These are phyloP conservation scores for Aureobasidium sp. DNA, from an alignment of 2,329 filamentous ascomycete species.

Conservation along the genomic window DNA sequence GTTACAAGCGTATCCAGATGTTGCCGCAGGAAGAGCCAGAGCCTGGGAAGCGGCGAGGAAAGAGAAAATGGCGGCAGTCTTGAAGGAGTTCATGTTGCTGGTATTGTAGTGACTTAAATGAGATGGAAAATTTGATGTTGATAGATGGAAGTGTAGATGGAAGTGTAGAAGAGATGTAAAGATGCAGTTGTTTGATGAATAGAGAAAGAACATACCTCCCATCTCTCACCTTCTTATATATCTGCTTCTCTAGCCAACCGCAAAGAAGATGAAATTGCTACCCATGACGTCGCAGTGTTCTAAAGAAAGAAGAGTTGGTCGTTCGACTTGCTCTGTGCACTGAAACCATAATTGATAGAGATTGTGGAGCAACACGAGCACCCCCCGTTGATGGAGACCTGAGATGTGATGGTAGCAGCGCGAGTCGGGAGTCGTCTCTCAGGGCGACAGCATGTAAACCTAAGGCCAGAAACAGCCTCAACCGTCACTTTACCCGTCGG, in stretches of 20 bases:
- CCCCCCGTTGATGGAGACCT: background rate
- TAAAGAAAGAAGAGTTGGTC: conserved; percentile 12
- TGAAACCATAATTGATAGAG: background rate
- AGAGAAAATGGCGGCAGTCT: conserved; percentile 3
- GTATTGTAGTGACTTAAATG: background rate
- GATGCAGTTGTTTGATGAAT: background rate
- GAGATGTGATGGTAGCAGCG: conserved; percentile 1
- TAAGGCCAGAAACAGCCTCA: background rate
- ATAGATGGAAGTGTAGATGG: background rate
- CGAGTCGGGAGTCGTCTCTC: background rate
- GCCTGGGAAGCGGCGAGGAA: conserved; percentile 15
- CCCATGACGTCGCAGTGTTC: conserved; percentile 6
- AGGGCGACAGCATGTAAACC: background rate
- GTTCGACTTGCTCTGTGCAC: background rate
- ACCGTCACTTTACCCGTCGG: background rate
- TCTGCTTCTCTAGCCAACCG: background rate
- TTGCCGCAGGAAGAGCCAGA: background rate
- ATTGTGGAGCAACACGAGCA: conserved; percentile 6
- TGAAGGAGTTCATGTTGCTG: conserved; percentile 14
- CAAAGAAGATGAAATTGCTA: background rate
- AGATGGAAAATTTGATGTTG: background rate
- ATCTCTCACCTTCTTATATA: conserved; percentile 2
- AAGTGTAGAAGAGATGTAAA: background rate
- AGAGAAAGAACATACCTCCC: background rate
- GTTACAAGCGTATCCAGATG: background rate